phyloP scores from a whole-genome alignment of 805 yeast species.

The Monosporozyma unispora region DNA sequence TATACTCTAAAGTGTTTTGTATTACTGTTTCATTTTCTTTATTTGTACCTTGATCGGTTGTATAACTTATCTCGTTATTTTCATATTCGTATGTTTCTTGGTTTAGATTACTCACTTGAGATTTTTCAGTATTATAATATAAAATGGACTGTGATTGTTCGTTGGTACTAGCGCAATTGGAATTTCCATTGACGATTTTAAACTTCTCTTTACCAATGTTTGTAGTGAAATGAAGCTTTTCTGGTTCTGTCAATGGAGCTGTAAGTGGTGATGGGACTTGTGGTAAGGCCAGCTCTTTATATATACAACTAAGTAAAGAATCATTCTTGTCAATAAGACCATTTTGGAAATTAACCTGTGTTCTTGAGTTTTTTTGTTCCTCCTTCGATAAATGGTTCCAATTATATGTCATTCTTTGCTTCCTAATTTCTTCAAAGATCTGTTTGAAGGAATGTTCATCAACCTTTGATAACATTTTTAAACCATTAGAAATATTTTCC shows the following conservation, averaged over 20 bases:
- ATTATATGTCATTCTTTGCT: constrained; percentile 18
- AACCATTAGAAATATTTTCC: constrained; percentile 13
- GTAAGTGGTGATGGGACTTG: background rate
- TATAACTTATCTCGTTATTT: no score
- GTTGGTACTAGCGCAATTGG: background rate
- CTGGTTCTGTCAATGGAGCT: constrained; percentile 3
- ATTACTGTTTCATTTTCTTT: background rate
- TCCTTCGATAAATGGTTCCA: constrained; percentile 18
- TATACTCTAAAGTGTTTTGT: background rate
- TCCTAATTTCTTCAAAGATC: constrained; percentile 19
- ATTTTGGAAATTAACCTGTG: constrained; percentile 19
- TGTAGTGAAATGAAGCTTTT: constrained; percentile 5
- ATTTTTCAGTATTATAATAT: no score
- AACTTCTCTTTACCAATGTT: constrained; percentile 6
- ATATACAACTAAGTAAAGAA: constrained; percentile 15
- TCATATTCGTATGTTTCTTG: background rate
- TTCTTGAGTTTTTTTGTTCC: constrained; percentile 17
- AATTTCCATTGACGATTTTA: background rate
- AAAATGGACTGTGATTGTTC: no score
- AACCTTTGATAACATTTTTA: constrained; percentile 12
- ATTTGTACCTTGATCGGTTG: background rate
- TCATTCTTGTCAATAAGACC: constrained; percentile 20
- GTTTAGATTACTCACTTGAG: no score
- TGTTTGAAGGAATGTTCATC: constrained; percentile 13
- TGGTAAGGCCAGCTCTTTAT: constrained; percentile 11